phyloP scores from a whole-genome alignment of 768 basidiomycete genomes.

The Lentinula guzmanii region DNA sequence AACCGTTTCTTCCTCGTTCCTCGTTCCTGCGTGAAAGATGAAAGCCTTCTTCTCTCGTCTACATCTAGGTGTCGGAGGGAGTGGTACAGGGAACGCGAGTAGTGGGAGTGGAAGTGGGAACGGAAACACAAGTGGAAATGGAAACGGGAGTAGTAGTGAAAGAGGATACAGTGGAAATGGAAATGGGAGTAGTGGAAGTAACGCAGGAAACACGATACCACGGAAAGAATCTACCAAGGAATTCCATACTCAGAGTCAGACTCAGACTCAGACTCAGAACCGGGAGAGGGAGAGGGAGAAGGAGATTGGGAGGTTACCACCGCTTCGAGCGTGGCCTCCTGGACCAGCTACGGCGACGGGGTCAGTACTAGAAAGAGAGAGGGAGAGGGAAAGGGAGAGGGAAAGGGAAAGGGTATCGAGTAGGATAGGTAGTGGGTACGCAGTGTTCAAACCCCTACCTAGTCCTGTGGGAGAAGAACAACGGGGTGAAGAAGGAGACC shows the following conservation, averaged over 20 bases:
- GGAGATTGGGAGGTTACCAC: slow-evolving; percentile 12
- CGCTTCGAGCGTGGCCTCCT: slow-evolving; percentile 65
- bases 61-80: not conserved
- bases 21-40: too few relatives aligned
- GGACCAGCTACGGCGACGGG: slow-evolving; percentile 21
- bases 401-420: too few relatives aligned
- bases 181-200: too few relatives aligned
- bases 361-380: not conserved
- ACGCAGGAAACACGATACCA: too few relatives aligned
- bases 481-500: not conserved
- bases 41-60: too few relatives aligned
- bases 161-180: too few relatives aligned
- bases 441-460: not conserved
- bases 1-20: too few relatives aligned
- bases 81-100: too few relatives aligned
- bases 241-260: too few relatives aligned
- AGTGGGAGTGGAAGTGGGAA: too few relatives aligned
- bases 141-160: not conserved
- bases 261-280: too few relatives aligned
- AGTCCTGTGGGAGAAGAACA: not conserved
- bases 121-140: not conserved
- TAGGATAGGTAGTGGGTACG: not conserved
- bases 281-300: not conserved
- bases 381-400: not conserved
- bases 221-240: too few relatives aligned